phyloP scores from a whole-genome alignment of 2,329 filamentous ascomycete genomes.

The Colletotrichum tofieldiae region DNA sequence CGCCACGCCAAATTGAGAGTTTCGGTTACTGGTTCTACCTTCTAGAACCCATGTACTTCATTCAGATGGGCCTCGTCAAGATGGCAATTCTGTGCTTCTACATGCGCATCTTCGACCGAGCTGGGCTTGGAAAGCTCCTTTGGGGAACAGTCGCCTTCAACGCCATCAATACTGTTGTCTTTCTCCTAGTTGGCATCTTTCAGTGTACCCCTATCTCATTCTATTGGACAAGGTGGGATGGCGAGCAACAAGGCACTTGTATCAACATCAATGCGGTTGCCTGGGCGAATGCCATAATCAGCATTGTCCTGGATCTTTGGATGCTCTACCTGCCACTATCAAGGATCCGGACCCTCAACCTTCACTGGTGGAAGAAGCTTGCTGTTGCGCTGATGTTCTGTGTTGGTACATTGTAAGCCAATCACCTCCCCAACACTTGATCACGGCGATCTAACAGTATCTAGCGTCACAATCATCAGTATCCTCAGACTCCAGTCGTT shows the following conservation, averaged over 20 bases:
- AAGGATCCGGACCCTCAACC: slow-evolving; percentile 53
- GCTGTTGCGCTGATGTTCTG: slow-evolving; percentile 61
- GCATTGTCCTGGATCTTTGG: slow-evolving; percentile 59
- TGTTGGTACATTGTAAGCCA: slow-evolving; percentile 57
- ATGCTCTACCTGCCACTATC: slow-evolving; percentile 60
- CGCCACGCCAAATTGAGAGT: slow-evolving; percentile 43
- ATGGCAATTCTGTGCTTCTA: slow-evolving; percentile 61
- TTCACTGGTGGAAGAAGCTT: slow-evolving; percentile 60
- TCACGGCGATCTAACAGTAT: neutral
- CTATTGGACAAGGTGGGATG: slow-evolving; percentile 61
- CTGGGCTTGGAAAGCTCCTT: slow-evolving; percentile 49
- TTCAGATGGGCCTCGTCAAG: slow-evolving; percentile 56
- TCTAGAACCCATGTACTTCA: slow-evolving; percentile 57
- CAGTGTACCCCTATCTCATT: slow-evolving; percentile 58
- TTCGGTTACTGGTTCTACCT: slow-evolving; percentile 53
- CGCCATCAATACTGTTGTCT: slow-evolving; percentile 49
- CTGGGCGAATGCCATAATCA: slow-evolving; percentile 60
- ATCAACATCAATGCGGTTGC: slow-evolving; percentile 57
- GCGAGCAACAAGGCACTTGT: slow-evolving; percentile 57
- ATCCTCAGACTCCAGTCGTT: slow-evolving; percentile 50
- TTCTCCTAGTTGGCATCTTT: slow-evolving; percentile 53
- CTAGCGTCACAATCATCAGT: slow-evolving; percentile 51
- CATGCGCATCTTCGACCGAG: slow-evolving; percentile 57
- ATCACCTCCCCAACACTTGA: neutral
- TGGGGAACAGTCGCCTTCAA: slow-evolving; percentile 54